Conservation (phyloP, 352 stramenopile genomes). For the Thalassiosira pacifica region DNA sequence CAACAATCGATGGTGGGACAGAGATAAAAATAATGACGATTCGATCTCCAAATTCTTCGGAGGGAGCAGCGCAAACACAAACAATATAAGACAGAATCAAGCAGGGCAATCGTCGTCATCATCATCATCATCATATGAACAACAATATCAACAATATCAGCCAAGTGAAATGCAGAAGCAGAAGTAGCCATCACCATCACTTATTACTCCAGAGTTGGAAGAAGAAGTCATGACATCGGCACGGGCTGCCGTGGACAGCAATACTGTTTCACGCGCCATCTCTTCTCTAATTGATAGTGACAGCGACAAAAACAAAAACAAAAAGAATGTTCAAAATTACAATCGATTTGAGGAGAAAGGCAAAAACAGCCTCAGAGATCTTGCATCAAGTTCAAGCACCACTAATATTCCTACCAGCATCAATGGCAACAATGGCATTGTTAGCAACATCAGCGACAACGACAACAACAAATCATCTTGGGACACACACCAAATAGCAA, state of each 20-base stretch:
- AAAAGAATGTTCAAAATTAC: constrained; percentile 5
- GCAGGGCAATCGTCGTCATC: too few relatives aligned
- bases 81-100: background rate
- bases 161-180: background rate
- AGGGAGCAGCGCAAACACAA: background rate
- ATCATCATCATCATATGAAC: background rate
- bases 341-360: constrained; percentile 19
- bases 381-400: constrained; percentile 9
- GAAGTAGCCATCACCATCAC: constrained; percentile 8
- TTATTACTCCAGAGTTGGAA: constrained; percentile 62
- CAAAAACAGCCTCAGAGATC: constrained; percentile 40
- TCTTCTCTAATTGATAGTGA: constrained; percentile 46
- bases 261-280: constrained; percentile 50
- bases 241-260: constrained; percentile 46
- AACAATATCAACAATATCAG: constrained; percentile 7
- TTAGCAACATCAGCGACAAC: background rate
- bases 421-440: background rate
- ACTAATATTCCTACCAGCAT: background rate
- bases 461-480: constrained; percentile 39
- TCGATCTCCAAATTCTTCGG: background rate
- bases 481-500: constrained; percentile 62
- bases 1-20: constrained; percentile 7
- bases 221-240: constrained; percentile 54
- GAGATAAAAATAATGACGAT: background rate
- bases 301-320: background rate